phyloP scores from a whole-genome alignment of 2,329 filamentous ascomycete genomes.

The Neophaeococcomyces mojaviensis region DNA sequence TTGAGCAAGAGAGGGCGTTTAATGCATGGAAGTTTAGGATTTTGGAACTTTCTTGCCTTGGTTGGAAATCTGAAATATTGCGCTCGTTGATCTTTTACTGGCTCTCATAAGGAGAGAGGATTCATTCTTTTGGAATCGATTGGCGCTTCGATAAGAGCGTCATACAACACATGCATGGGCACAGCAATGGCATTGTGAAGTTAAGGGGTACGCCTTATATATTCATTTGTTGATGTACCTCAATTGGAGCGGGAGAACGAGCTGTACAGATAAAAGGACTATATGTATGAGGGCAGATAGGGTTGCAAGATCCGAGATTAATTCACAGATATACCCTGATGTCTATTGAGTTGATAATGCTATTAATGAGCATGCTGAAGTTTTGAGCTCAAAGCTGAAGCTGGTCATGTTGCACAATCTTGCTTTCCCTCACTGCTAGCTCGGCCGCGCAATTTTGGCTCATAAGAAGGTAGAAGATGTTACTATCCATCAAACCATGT shows the following conservation, averaged over 20 bases:
- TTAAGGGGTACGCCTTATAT: not conserved
- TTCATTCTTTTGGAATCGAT: not conserved
- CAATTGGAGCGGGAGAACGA: not conserved
- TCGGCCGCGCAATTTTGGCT: no score
- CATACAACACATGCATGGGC: not conserved
- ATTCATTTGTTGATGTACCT: constrained; percentile 1
- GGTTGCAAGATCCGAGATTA: not conserved
- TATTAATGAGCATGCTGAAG: no score
- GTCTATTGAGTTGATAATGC: no score
- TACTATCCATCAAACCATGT: no score
- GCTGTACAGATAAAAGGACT: constrained; percentile 4
- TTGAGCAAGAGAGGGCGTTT: not conserved
- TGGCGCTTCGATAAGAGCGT: not conserved
- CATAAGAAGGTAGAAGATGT: no score
- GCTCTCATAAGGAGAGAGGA: not conserved
- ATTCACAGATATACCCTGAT: constrained; percentile 2
- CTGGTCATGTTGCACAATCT: no score
- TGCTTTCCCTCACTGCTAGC: no score
- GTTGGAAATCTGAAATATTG: not conserved
- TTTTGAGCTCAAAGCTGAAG: no score
- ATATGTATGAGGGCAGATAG: not conserved
- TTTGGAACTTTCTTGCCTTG: not conserved
- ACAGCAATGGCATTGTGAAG: not conserved
- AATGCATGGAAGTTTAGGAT: not conserved
- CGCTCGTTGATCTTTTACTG: not conserved